phyloP scores from a whole-genome alignment of 768 basidiomycete genomes.

The Calocera viscosa region DNA sequence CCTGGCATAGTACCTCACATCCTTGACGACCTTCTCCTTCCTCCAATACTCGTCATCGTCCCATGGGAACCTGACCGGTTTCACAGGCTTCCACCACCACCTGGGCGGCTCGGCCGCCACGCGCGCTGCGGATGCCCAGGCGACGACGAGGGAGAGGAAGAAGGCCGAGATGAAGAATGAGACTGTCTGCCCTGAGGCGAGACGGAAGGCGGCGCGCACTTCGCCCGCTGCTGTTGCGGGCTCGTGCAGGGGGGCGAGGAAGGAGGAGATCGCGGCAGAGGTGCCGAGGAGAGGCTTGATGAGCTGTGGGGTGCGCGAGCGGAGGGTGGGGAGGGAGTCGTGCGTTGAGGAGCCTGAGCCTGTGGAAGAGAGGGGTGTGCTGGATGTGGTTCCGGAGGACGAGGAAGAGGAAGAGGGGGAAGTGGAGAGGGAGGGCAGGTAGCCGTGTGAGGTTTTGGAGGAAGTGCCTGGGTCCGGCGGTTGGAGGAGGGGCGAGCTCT shows the following conservation, averaged over 20 bases:
- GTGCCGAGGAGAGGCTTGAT: neutral
- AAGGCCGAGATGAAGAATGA: conserved; percentile 27
- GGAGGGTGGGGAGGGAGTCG: conserved; percentile 4
- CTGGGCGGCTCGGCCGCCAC: conserved; percentile 15
- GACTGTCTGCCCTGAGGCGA: conserved; percentile 1
- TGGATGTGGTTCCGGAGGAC: no score
- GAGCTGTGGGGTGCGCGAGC: neutral
- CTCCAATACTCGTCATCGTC: conserved; percentile 30
- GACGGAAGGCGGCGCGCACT: neutral
- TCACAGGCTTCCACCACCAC: conserved; percentile 15
- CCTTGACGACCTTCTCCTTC: conserved; percentile 30
- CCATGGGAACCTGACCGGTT: conserved; percentile 27
- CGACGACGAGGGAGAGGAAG: conserved; percentile 33
- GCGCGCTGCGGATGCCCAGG: conserved; percentile 28
- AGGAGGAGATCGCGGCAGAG: neutral
- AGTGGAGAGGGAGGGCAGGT: no score
- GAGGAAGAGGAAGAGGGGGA: no score
- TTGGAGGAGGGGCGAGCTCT: no score
- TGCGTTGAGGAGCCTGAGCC: no score
- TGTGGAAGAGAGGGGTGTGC: no score
- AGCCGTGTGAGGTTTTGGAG: no score
- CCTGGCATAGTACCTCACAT: conserved; percentile 36
- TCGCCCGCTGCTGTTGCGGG: neutral
- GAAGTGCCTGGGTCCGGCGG: no score
- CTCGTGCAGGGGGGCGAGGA: neutral